Evolutionary conservation across 148 eudicot species (phyloP).

Genomic region (Rhododendron ferrugineum): DNA sequence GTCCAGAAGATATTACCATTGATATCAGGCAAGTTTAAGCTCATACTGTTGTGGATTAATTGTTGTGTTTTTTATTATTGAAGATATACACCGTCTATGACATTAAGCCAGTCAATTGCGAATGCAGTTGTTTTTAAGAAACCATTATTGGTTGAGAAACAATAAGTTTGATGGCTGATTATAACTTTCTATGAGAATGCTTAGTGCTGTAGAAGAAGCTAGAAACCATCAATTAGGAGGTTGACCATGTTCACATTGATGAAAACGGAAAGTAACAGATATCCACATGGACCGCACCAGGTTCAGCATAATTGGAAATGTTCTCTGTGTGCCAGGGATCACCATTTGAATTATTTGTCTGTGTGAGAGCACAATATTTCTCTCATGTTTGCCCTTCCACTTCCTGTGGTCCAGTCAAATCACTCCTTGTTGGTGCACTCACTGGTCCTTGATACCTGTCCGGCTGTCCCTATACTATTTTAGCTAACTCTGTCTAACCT

Average conservation of each 20-base stretch:
- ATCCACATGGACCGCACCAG: background rate
- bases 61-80: background rate
- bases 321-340: background rate
- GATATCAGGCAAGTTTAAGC: slow-evolving; percentile 57
- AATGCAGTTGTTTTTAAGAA: background rate
- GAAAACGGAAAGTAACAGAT: background rate
- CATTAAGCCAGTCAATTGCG: background rate
- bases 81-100: background rate
- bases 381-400: background rate
- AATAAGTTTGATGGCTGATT: background rate
- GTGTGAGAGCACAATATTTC: background rate
- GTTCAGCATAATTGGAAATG: background rate
- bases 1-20: slow-evolving; percentile 52
- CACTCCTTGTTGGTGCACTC: background rate
- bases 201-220: background rate
- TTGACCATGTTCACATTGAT: background rate
- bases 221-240: background rate
- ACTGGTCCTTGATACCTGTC: background rate
- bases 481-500: background rate
- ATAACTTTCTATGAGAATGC: background rate
- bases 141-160: background rate
- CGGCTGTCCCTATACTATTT: background rate
- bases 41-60: background rate
- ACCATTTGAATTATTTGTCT: background rate
- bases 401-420: background rate